A percentile compares a stretch with the other conserved stretches of the same genome.
Conservation (phyloP, 2,329 filamentous ascomycete species). For the Aureobasidium uvarum region DNA sequence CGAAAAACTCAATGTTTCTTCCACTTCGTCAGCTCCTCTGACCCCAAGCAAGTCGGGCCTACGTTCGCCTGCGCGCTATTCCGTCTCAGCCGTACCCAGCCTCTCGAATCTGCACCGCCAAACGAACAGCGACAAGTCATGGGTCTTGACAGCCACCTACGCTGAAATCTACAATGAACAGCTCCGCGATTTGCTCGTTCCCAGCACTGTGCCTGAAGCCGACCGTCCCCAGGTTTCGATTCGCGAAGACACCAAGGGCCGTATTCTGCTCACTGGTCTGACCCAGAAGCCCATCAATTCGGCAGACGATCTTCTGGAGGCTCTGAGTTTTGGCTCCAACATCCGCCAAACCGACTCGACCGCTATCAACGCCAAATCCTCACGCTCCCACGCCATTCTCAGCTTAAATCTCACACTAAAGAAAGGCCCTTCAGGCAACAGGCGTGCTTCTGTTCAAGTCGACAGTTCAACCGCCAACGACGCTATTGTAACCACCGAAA, state of each 20-base stretch:
- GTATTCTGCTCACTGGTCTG: slow-evolving; percentile 88
- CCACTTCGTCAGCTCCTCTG: slow-evolving; percentile 46
- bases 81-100: slow-evolving; percentile 55
- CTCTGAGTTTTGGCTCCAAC: slow-evolving; percentile 85
- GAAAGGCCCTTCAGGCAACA: slow-evolving; percentile 60
- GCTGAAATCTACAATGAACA: slow-evolving; percentile 93
- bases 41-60: slow-evolving; percentile 59
- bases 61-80: slow-evolving; percentile 76
- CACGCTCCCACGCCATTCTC: slow-evolving; percentile 95
- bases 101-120: slow-evolving; percentile 46
- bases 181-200: slow-evolving; percentile 80
- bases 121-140: slow-evolving; percentile 64
- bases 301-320: slow-evolving; percentile 83
- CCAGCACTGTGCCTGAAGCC: slow-evolving; percentile 64
- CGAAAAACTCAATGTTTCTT: slow-evolving; percentile 73
- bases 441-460: slow-evolving; percentile 80
- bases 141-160: slow-evolving; percentile 82
- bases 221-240: slow-evolving; percentile 85
- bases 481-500: slow-evolving; percentile 80
- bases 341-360: slow-evolving; percentile 97
- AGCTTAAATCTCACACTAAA: slow-evolving; percentile 90
- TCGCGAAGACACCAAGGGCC: slow-evolving; percentile 89
- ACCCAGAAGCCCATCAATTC: slow-evolving; percentile 86
- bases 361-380: slow-evolving; percentile 96
- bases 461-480: slow-evolving; percentile 70